A percentile compares a stretch with the other conserved stretches of the same genome.
Evolutionary conservation across 208 protist species (phyloP).

Genomic region (Lotmaria passim): DNA sequence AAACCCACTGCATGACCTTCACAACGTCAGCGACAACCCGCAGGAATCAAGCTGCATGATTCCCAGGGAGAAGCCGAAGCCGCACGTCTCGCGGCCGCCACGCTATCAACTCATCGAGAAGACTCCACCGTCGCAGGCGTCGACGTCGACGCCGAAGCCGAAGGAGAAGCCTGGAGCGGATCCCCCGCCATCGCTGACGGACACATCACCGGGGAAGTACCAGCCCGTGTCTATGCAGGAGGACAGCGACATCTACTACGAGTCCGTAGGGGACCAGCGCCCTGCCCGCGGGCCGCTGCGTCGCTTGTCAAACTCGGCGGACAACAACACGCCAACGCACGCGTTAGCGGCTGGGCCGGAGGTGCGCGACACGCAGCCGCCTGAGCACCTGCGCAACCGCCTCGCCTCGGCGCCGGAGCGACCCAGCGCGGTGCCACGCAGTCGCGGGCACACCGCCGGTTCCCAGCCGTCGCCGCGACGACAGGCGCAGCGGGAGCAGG

Average conservation of each 20-base stretch:
- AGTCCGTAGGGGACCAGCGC: slow-evolving; percentile 19
- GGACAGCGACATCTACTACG: slow-evolving; percentile 17
- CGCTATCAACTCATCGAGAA: slow-evolving; percentile 3
- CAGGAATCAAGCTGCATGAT: slow-evolving; percentile 8
- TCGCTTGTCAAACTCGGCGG: slow-evolving; percentile 1
- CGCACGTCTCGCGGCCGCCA: slow-evolving; percentile 6
- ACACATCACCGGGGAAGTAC: slow-evolving; percentile 5
- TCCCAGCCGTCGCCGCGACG: neutral
- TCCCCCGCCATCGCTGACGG: neutral
- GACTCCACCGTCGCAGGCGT: neutral
- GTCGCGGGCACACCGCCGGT: neutral
- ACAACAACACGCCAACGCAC: slow-evolving; percentile 8
- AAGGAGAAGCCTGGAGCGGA: neutral
- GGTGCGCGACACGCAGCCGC: neutral
- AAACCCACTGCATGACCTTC: slow-evolving; percentile 30
- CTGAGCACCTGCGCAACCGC: slow-evolving; percentile 14
- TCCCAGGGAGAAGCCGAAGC: neutral
- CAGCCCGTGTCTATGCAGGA: neutral
- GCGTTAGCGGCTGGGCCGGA: neutral
- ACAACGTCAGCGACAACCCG: neutral
- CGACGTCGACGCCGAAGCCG: neutral
- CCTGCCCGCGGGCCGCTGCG: slow-evolving; percentile 9
- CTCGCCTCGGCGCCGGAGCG: neutral
- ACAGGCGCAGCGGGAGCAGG: neutral
- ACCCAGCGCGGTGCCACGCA: neutral